A percentile compares a stretch with the other conserved stretches of the same genome.
These are phyloP conservation scores for Alternaria sp. DNA, from an alignment of 2,329 filamentous ascomycete species.

Conservation along the genomic window DNA sequence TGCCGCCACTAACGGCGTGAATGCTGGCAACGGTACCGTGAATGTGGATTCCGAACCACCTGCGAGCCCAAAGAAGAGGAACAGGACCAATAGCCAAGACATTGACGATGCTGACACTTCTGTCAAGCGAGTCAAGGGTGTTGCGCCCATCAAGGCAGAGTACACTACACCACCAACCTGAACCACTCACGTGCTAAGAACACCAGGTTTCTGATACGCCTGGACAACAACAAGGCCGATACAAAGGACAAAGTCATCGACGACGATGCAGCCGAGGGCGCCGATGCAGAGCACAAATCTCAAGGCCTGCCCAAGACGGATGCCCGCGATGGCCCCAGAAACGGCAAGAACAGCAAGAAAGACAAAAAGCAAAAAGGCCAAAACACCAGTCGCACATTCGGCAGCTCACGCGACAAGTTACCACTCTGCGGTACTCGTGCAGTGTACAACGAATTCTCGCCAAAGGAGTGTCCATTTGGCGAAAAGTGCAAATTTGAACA, in stretches of 20 bases:
- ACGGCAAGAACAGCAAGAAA: conserved; percentile 61
- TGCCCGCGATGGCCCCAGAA: conserved; percentile 48
- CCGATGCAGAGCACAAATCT: conserved; percentile 53
- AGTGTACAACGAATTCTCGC: conserved; percentile 80
- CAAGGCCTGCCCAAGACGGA: conserved; percentile 47
- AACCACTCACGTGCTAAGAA: conserved; percentile 27
- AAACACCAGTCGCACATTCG: conserved; percentile 84
- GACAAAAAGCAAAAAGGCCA: conserved; percentile 76
- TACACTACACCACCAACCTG: conserved; percentile 51
- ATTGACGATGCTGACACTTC: conserved; percentile 33
- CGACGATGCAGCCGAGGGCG: conserved; percentile 67
- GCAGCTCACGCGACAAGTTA: conserved; percentile 78
- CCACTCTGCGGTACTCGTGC: conserved; percentile 79
- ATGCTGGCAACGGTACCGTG: conserved; percentile 37
- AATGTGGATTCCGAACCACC: conserved; percentile 34
- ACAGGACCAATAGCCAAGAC: conserved; percentile 46
- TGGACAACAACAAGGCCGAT: conserved; percentile 35
- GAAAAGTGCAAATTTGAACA: conserved; percentile 84
- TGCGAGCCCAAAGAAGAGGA: conserved; percentile 46
- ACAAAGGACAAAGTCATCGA: conserved; percentile 48
- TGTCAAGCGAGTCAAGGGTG: conserved; percentile 57
- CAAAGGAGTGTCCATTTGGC: conserved; percentile 76
- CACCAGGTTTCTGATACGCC: conserved; percentile 45
- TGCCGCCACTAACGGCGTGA: conserved; percentile 25
- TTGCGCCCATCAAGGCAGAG: conserved; percentile 78